Evolutionary conservation across 163 green algal genomes (phyloP).

Genomic region (Chlorella variabilis): DNA sequence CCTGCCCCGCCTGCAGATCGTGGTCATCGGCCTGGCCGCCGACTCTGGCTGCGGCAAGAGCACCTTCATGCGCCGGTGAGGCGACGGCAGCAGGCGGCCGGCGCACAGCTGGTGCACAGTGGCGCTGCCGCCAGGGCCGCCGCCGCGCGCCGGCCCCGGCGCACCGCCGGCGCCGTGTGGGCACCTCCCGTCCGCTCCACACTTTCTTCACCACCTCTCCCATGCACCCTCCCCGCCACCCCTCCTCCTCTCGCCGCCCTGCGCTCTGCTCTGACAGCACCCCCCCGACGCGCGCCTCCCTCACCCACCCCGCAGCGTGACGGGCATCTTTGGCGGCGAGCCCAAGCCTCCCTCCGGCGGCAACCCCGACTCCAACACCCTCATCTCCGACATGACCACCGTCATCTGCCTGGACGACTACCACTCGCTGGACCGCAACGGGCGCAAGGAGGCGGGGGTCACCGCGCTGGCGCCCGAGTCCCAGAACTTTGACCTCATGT

Average conservation of each 20-base stretch:
- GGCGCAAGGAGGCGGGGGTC: slow-evolving; percentile 86
- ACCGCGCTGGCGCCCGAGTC: slow-evolving; percentile 94
- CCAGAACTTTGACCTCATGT: slow-evolving; percentile 99
- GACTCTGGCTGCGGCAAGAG: slow-evolving; percentile 99
- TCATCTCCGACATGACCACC: slow-evolving; percentile 97
- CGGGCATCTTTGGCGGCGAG: slow-evolving; percentile 93
- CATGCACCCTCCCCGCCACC: background rate
- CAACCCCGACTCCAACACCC: slow-evolving; percentile 99
- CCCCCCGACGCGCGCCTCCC: background rate
- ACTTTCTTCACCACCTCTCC: too few relatives aligned
- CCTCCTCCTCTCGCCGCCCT: background rate
- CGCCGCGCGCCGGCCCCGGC: too few relatives aligned
- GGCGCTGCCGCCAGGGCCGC: background rate
- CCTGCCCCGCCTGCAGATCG: slow-evolving; percentile 34
- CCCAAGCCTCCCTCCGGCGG: slow-evolving; percentile 91
- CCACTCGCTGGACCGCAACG: slow-evolving; percentile 93
- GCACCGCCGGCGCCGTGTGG: too few relatives aligned
- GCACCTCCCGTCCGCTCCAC: too few relatives aligned
- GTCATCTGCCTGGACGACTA: slow-evolving; percentile 99
- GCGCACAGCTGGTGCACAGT: background rate
- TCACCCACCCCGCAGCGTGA: slow-evolving; percentile 80
- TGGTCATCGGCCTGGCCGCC: slow-evolving; percentile 97
- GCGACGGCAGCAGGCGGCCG: background rate
- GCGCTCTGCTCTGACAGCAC: background rate
- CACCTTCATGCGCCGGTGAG: slow-evolving; percentile 95